Evolutionary conservation across 2,329 filamentous ascomycete species (phyloP).

Genomic region (Clarireedia monteithiana): DNA sequence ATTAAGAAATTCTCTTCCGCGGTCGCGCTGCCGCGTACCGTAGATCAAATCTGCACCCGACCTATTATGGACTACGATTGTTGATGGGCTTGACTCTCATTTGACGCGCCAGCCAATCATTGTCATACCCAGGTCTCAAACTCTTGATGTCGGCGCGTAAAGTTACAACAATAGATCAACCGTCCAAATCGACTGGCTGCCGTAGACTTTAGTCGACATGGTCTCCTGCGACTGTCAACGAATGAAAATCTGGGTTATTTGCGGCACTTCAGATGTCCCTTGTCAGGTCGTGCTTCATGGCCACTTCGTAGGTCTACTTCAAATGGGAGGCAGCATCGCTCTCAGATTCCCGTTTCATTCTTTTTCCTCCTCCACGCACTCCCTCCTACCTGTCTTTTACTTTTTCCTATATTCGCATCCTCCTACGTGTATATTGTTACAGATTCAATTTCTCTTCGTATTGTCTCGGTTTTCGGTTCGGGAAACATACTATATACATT

Average conservation of each 20-base stretch:
- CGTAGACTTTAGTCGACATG: conserved; percentile 12
- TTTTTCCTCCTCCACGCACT: conserved; percentile 10
- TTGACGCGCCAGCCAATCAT: conserved; percentile 16
- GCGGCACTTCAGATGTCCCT: conserved; percentile 10
- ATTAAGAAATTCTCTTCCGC: no score
- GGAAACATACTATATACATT: conserved; percentile 11
- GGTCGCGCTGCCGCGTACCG: neutral
- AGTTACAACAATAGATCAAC: conserved; percentile 18
- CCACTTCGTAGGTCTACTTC: conserved; percentile 7
- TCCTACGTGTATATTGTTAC: conserved; percentile 10
- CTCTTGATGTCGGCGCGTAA: conserved; percentile 23
- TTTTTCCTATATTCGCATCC: no score
- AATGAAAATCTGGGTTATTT: conserved; percentile 21
- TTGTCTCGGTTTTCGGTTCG: conserved; percentile 7
- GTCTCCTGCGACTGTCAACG: conserved; percentile 20
- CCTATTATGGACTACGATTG: neutral
- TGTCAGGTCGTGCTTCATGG: conserved; percentile 11
- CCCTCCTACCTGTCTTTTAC: conserved; percentile 2
- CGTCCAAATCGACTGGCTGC: conserved; percentile 6
- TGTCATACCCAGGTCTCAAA: neutral
- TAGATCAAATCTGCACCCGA: neutral
- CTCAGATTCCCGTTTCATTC: conserved; percentile 18
- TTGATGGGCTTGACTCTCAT: neutral
- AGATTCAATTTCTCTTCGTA: conserved; percentile 3
- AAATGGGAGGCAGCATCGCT: neutral